Evolutionary conservation across 148 eudicot genomes (phyloP), one percentile per base, ranked within the genome.

Genomic region (Amaranthus cruentus): DNA sequence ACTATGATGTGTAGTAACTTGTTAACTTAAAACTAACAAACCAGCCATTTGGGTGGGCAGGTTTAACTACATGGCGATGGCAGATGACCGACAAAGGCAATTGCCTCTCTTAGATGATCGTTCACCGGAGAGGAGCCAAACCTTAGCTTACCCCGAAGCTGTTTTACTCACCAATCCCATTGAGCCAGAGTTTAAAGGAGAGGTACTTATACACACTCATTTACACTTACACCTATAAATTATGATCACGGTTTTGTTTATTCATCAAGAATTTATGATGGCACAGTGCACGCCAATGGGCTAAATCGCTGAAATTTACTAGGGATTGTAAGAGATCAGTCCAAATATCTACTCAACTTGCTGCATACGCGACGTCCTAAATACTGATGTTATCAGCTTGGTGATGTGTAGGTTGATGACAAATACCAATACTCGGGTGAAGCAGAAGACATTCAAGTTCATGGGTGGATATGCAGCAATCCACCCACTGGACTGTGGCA

Each of bases 401-500:
- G 9, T 59, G 10, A 60, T 65, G 10, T 78, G 65, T 74, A 92
- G 97, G 96, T 93, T 38, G 98, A 93, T 82, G 98, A 93, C 74
- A 93, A 93, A 72, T 93, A 93, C 74, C 86, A 85, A 67, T 93
- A 93, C 76, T 79, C 92, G 0, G 79, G 83, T 61, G 92, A 90
- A 72, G 84, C 89, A 58, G 87, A 90, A 84, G 94, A 93, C 81
- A 90, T 87, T 57, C 74, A 74, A 51, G 98, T 90, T 5, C 96
- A 93, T 53, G 98, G 98, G 42, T 93, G 96, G 91, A 89, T 93
- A 80, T 86, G 92, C 73, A 72, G 65, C 4, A 84, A 93, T 44
- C 87, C 91, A n/a, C 85, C 91, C 2, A 89, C 91, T 12, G 98
- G 98, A 14, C 84, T 93, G 47, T 93, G 98, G 98, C 93, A 89